phyloP scores from a whole-genome alignment of 2,329 filamentous ascomycete species.

The Colletotrichum echinochloae region DNA sequence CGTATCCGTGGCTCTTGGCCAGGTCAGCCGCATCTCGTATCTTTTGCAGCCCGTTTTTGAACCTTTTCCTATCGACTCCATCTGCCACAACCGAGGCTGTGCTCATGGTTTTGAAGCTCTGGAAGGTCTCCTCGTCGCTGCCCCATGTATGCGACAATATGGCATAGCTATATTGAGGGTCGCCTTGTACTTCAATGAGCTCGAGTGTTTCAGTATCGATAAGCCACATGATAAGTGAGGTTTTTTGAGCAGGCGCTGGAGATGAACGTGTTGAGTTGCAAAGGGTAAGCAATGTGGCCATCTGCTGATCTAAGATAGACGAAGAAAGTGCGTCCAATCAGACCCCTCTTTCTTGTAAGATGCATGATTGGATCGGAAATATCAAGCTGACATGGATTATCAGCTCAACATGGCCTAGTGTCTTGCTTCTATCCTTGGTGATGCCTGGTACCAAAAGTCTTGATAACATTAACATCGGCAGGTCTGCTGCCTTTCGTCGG shows the following conservation, averaged over 20 bases:
- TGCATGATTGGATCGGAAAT: background rate
- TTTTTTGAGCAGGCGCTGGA: background rate
- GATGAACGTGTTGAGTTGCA: background rate
- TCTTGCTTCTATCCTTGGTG: background rate
- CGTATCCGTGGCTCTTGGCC: constrained; percentile 35
- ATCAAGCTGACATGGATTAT: background rate
- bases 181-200: constrained; percentile 44
- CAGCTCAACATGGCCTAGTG: background rate
- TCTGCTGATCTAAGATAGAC: background rate
- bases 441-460: no score
- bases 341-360: background rate
- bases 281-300: background rate
- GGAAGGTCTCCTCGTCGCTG: constrained; percentile 46
- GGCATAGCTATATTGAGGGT: constrained; percentile 45
- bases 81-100: background rate
- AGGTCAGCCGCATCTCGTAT: constrained; percentile 16
- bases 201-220: constrained; percentile 42
- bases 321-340: background rate
- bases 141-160: constrained; percentile 54
- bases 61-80: background rate
- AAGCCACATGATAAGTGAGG: constrained; percentile 44
- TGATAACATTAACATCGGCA: background rate
- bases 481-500: background rate
- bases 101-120: constrained; percentile 40
- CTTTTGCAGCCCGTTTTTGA: constrained; percentile 3